Conservation (phyloP, 2,329 filamentous ascomycete genomes). For the Colletotrichum sp. region DNA sequence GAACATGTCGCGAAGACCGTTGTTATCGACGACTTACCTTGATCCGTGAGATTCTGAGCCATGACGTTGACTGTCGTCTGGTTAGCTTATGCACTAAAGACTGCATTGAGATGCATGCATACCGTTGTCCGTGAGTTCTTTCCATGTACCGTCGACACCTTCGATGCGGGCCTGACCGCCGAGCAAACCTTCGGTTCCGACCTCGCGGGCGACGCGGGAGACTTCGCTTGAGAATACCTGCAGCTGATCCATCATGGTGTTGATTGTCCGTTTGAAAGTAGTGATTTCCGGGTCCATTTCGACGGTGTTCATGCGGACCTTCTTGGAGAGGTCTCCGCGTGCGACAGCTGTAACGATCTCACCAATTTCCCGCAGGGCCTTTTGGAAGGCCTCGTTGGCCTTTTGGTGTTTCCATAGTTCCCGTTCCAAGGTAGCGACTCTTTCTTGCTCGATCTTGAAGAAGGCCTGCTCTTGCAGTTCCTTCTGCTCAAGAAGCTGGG, state of each 20-base stretch:
- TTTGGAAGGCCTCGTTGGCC: conserved; percentile 98
- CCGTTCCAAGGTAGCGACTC: conserved; percentile 87
- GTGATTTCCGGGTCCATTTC: conserved; percentile 99
- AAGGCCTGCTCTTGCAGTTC: conserved; percentile 83
- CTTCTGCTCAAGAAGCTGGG: conserved; percentile 85
- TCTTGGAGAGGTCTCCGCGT: conserved; percentile 93
- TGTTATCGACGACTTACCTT: conserved; percentile 51
- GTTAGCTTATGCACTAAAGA: background rate
- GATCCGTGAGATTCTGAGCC: conserved; percentile 82
- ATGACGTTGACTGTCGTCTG: conserved; percentile 72
- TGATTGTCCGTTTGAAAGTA: conserved; percentile 97
- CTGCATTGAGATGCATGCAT: conserved; percentile 25
- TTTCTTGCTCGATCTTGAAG: conserved; percentile 82
- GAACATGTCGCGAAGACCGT: background rate
- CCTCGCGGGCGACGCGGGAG: conserved; percentile 90
- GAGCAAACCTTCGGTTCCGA: conserved; percentile 93
- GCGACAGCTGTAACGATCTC: conserved; percentile 97
- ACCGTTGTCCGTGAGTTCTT: conserved; percentile 90
- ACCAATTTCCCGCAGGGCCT: conserved; percentile 93
- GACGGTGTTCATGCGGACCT: conserved; percentile 92
- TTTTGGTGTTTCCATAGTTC: conserved; percentile 97
- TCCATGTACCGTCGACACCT: conserved; percentile 96
- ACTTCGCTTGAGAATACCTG: conserved; percentile 97
- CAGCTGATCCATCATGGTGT: conserved; percentile 98
- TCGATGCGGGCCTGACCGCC: conserved; percentile 94